A percentile compares a stretch with the other conserved stretches of the same genome.
These are phyloP conservation scores for Boeremia lycopersici DNA, from an alignment of 2,329 filamentous ascomycete genomes.

Conservation along the genomic window DNA sequence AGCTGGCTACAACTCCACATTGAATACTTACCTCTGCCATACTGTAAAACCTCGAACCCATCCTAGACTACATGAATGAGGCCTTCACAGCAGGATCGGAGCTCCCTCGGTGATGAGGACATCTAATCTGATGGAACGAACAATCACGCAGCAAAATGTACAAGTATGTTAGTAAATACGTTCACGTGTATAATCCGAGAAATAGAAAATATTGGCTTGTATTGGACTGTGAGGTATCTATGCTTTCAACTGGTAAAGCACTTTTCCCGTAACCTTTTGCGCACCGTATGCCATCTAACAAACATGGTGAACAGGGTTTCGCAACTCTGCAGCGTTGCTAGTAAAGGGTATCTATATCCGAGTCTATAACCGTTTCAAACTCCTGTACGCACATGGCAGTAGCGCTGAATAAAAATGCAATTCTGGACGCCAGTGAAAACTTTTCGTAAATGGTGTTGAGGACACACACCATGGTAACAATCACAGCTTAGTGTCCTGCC, in stretches of 20 bases:
- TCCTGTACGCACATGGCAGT: slow-evolving; percentile 12
- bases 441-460: slow-evolving; percentile 29
- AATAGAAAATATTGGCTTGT: not conserved
- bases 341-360: slow-evolving; percentile 21
- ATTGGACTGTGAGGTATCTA: slow-evolving; percentile 15
- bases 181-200: not conserved
- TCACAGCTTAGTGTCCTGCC: slow-evolving; percentile 46
- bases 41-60: too few relatives aligned
- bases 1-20: too few relatives aligned
- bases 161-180: too few relatives aligned
- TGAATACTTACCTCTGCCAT: too few relatives aligned
- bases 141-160: not conserved
- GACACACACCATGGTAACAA: not conserved
- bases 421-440: slow-evolving; percentile 13
- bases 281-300: slow-evolving; percentile 1
- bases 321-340: not conserved
- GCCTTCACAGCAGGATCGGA: slow-evolving; percentile 6
- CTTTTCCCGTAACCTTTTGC: not conserved
- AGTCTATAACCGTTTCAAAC: slow-evolving; percentile 13
- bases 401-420: not conserved
- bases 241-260: slow-evolving; percentile 8
- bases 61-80: not conserved
- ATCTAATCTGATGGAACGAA: slow-evolving; percentile 4
- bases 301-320: not conserved
- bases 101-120: not conserved